Evolutionary conservation across 805 yeast genomes (phyloP).

Genomic region (Nakazawaea sp.): DNA sequence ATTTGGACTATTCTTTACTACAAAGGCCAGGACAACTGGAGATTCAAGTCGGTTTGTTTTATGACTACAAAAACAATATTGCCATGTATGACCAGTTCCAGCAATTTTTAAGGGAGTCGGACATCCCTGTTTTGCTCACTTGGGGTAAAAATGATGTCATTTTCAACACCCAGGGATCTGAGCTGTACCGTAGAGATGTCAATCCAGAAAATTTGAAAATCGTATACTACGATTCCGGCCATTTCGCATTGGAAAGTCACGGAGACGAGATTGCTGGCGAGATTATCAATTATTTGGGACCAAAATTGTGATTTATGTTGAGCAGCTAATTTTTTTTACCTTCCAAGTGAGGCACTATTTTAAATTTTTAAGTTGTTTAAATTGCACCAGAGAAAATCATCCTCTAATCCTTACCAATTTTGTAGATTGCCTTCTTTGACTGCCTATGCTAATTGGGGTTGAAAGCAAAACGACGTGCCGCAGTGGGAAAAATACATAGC

Average conservation of each 20-base stretch:
- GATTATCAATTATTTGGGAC: neutral
- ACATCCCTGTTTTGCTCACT: slow-evolving; percentile 20
- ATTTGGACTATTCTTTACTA: neutral
- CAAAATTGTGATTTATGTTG: too few relatives aligned
- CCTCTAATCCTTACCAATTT: too few relatives aligned
- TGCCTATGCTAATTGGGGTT: too few relatives aligned
- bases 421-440: too few relatives aligned
- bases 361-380: too few relatives aligned
- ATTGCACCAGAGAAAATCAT: too few relatives aligned
- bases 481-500: too few relatives aligned
- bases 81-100: slow-evolving; percentile 30
- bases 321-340: too few relatives aligned
- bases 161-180: slow-evolving; percentile 5
- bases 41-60: slow-evolving; percentile 25
- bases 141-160: neutral
- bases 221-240: neutral
- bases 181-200: neutral
- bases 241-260: neutral
- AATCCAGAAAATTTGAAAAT: neutral
- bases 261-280: neutral
- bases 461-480: too few relatives aligned
- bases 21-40: neutral
- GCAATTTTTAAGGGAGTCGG: slow-evolving; percentile 21
- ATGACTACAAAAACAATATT: slow-evolving; percentile 29
- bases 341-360: too few relatives aligned